Conservation (phyloP, 257 asterid genomes). For the Solanum microdontum region DNA sequence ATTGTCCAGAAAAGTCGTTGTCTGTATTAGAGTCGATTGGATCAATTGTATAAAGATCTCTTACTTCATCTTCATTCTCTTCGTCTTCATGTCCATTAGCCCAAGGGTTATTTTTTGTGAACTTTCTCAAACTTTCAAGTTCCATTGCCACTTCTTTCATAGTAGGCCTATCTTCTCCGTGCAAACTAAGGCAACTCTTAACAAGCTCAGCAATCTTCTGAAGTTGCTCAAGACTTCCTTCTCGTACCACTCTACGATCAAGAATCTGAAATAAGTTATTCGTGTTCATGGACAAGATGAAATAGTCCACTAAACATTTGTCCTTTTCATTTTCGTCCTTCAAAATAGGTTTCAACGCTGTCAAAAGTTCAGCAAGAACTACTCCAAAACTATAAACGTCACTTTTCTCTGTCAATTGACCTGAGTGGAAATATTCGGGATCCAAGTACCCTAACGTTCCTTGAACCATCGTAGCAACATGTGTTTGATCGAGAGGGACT, state of each 20-base stretch:
- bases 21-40: not conserved
- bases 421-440: not conserved
- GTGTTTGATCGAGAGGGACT: not conserved
- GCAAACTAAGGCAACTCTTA: not conserved
- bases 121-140: not conserved
- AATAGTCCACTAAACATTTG: not conserved
- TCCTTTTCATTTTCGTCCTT: not conserved
- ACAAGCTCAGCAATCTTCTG: not conserved
- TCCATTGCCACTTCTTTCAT: not conserved
- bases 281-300: not conserved
- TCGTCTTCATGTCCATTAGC: not conserved
- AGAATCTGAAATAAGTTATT: not conserved
- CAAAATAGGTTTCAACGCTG: not conserved
- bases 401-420: not conserved
- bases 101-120: not conserved
- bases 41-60: not conserved
- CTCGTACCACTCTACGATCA: not conserved
- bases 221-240: not conserved
- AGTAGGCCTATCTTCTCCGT: not conserved
- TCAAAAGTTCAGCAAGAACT: not conserved
- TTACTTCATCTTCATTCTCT: not conserved
- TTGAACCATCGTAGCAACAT: not conserved
- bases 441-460: not conserved
- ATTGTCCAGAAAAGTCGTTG: not conserved
- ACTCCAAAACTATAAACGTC: not conserved